Evolutionary conservation across 2,329 filamentous ascomycete species (phyloP).

Genomic region (Colletotrichum chlorophyti): DNA sequence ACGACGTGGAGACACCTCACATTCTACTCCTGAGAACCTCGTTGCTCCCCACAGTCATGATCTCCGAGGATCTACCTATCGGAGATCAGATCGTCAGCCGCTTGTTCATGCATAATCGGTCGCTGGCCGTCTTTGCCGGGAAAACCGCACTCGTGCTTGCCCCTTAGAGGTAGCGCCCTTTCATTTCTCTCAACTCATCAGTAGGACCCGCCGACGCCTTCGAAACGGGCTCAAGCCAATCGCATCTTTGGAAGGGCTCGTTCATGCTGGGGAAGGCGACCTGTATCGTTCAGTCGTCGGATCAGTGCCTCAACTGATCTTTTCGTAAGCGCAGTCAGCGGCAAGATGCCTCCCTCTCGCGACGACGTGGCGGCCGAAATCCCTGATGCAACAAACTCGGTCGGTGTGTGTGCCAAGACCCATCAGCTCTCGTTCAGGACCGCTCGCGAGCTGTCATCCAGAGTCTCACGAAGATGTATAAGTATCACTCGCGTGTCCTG

Average conservation of each 20-base stretch:
- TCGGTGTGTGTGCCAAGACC: conserved; percentile 21
- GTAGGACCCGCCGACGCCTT: conserved; percentile 17
- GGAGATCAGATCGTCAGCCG: conserved; percentile 9
- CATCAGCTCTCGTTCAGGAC: conserved; percentile 20
- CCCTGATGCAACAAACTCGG: conserved; percentile 8
- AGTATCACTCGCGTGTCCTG: conserved; percentile 19
- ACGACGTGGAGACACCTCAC: conserved; percentile 8
- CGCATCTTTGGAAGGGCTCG: conserved; percentile 17
- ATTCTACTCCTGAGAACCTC: conserved; percentile 14
- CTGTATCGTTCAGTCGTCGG: conserved; percentile 14
- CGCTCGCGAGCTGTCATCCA: conserved; percentile 24
- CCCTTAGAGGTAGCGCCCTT: not conserved
- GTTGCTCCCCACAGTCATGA: conserved; percentile 7
- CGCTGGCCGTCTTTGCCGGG: conserved; percentile 11
- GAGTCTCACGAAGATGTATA: conserved; percentile 24
- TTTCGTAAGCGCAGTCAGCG: conserved; percentile 12
- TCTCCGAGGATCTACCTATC: conserved; percentile 24
- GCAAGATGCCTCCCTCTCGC: conserved; percentile 15
- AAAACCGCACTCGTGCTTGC: conserved; percentile 6
- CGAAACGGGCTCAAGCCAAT: conserved; percentile 23
- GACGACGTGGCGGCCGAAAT: not conserved
- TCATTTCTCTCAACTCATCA: conserved; percentile 12
- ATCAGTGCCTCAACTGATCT: conserved; percentile 28
- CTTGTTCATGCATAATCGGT: conserved; percentile 18
- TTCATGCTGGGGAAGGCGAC: not conserved